These are phyloP conservation scores for Metschnikowia borealis DNA, from an alignment of 805 yeast species.

Conservation along the genomic window DNA sequence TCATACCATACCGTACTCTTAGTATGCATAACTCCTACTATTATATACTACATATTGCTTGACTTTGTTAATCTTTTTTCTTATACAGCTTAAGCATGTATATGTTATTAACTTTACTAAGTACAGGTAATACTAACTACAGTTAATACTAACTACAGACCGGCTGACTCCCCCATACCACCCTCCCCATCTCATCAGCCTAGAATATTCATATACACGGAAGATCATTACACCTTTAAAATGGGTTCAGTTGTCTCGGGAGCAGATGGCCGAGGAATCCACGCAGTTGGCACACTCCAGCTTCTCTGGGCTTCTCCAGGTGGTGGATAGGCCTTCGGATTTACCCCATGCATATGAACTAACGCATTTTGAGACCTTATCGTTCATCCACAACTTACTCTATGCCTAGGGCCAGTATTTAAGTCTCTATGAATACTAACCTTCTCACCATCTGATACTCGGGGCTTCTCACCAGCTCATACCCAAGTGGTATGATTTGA, in stretches of 20 bases:
- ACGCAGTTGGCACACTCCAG: slow-evolving; percentile 1
- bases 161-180: background rate
- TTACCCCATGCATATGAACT: slow-evolving; percentile 33
- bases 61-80: background rate
- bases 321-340: slow-evolving; percentile 4
- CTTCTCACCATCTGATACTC: no score
- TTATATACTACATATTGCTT: no score
- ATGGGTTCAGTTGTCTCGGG: slow-evolving; percentile 17
- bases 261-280: slow-evolving; percentile 10
- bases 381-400: slow-evolving; percentile 36
- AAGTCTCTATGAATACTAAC: no score
- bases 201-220: background rate
- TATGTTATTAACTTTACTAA: no score
- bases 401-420: no score
- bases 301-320: slow-evolving; percentile 4
- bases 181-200: background rate
- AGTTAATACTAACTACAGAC: no score
- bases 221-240: background rate
- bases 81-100: slow-evolving; percentile 12
- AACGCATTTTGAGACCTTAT: slow-evolving; percentile 38
- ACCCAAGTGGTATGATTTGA: no score
- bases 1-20: no score
- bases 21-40: no score
- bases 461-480: no score
- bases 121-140: no score